Evolutionary conservation across 768 basidiomycete species (phyloP).

Genomic region (Boletus vinaceobasis): DNA sequence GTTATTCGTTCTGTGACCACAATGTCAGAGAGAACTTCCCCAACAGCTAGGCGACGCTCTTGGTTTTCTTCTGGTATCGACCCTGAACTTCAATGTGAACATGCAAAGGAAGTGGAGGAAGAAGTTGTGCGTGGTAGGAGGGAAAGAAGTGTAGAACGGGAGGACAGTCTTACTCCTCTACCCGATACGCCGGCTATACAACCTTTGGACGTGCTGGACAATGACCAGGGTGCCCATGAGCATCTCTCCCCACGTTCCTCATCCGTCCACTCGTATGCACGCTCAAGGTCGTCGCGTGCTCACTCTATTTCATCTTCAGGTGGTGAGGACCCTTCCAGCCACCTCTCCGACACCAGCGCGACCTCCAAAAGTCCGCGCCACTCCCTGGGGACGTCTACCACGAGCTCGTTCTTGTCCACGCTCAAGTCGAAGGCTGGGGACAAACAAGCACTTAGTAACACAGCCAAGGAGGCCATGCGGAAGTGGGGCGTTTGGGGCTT

Average conservation of each 20-base stretch:
- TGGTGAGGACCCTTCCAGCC: constrained; percentile 27
- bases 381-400: constrained; percentile 36
- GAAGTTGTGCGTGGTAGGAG: constrained; percentile 14
- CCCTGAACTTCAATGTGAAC: constrained; percentile 31
- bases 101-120: constrained; percentile 24
- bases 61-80: constrained; percentile 54
- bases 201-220: constrained; percentile 12
- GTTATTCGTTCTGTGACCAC: constrained; percentile 23
- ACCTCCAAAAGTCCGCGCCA: constrained; percentile 38
- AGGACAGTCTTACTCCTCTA: constrained; percentile 29
- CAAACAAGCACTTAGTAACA: constrained; percentile 81
- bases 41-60: constrained; percentile 42
- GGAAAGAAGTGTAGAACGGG: constrained; percentile 34
- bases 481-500: constrained; percentile 88
- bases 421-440: constrained; percentile 75
- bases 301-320: constrained; percentile 35
- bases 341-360: constrained; percentile 33
- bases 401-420: constrained; percentile 69
- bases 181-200: constrained; percentile 7
- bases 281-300: constrained; percentile 33
- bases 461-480: constrained; percentile 84
- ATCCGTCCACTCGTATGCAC: constrained; percentile 42
- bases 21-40: constrained; percentile 23
- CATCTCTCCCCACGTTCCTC: constrained; percentile 37
- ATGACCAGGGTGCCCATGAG: constrained; percentile 18